Evolutionary conservation across 2,329 filamentous ascomycete species (phyloP), one percentile per base, ranked within the genome.

Genomic region (Venturia carpophila): DNA sequence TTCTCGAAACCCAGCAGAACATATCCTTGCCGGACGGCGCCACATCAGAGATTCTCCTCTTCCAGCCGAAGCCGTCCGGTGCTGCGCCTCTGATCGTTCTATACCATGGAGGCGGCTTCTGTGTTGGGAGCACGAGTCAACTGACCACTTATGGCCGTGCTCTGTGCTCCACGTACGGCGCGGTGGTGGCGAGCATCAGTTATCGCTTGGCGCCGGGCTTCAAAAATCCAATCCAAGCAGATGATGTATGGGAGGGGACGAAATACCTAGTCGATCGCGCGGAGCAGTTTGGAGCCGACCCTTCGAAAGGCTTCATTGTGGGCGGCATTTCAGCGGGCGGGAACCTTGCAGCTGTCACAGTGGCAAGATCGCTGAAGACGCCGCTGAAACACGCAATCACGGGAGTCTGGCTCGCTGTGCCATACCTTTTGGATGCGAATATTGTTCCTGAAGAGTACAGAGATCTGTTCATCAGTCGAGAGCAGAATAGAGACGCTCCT

Each of bases 291-390:
- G 58, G 69, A 73, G 77, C 77, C 1, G 74, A 81, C 55, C 75
- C 80, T 1, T 66, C 70, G 5, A 75, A 74, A 62, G 80, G 80
- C 7, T 79, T 83, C 67, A 74, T 83, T 17, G 70, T 83, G 0
- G 79, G 80, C 9, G 82, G 82, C 19, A 79, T 77, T 5, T 81
- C 79, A 1, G 80, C 80, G 0, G 81, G 81, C 3, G 82, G 78
- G 19, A 82, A 83, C 68, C 76, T 83, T 64, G 75, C 79, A 0
- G 77, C 78, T 0, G 78, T 78, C 10, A 24, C 49, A 21, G 47
- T 42, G 10, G 61, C n/a, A 24, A 43, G 65, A 24, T 39, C 64
- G 7, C 41, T 62, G 43, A 43, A 64, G 21, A 47, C 65, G 17
- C 27, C 37, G 19, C 43, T 65, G n/a, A 55, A 52, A 13, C 41